phyloP scores from a whole-genome alignment of 2,329 filamentous ascomycete genomes.

The Botrytis elliptica region DNA sequence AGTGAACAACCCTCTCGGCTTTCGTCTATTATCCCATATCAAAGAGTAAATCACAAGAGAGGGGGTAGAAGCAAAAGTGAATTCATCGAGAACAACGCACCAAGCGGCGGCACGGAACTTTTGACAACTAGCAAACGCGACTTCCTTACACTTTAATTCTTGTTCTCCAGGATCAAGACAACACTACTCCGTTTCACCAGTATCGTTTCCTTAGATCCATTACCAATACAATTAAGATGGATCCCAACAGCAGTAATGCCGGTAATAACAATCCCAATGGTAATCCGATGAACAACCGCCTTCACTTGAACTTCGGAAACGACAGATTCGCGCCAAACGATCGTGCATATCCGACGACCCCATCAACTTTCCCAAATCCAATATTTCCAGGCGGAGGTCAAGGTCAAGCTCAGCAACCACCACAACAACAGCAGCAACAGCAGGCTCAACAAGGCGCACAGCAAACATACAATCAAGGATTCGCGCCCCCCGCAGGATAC shows the following conservation, averaged over 20 bases:
- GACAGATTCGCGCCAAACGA: constrained; percentile 63
- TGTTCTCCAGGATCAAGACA: constrained; percentile 14
- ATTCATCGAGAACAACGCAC: constrained; percentile 11
- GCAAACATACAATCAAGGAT: constrained; percentile 46
- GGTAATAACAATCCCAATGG: constrained; percentile 21
- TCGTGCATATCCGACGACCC: constrained; percentile 79
- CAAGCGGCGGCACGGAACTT: constrained; percentile 4
- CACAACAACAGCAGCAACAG: constrained; percentile 40
- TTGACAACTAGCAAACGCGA: neutral
- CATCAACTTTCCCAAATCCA: constrained; percentile 93
- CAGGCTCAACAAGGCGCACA: constrained; percentile 43
- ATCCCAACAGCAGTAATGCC: constrained; percentile 22
- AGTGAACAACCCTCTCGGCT: neutral
- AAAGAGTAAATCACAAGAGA: neutral
- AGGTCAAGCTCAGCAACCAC: constrained; percentile 39
- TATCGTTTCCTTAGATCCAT: constrained; percentile 1
- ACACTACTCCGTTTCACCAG: constrained; percentile 9
- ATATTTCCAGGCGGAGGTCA: constrained; percentile 47
- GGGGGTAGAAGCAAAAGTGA: constrained; percentile 1
- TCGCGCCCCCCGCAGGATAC: constrained; percentile 50
- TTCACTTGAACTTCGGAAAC: constrained; percentile 41
- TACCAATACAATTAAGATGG: constrained; percentile 18
- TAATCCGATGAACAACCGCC: constrained; percentile 32
- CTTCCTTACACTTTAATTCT: constrained; percentile 6
- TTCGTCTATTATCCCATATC: neutral